Evolutionary conservation across 2,329 filamentous ascomycete species (phyloP).

Genomic region (Onygenales sp.): DNA sequence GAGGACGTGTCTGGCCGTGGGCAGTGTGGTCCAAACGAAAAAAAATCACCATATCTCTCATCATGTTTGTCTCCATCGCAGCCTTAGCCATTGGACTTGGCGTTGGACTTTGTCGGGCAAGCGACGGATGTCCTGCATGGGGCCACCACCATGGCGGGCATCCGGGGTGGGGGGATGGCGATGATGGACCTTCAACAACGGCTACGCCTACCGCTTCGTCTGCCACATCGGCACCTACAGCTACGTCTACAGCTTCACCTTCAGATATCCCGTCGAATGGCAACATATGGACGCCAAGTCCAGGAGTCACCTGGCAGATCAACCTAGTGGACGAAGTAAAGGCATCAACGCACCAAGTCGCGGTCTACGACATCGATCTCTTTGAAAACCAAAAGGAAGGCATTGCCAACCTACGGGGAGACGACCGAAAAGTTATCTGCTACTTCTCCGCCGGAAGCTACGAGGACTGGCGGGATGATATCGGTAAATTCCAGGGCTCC

Average conservation of each 20-base stretch:
- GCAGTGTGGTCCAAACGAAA: conserved; percentile 4
- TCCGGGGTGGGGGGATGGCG: conserved; percentile 2
- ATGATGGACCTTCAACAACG: conserved; percentile 15
- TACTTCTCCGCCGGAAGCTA: conserved; percentile 66
- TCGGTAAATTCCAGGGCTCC: conserved; percentile 40
- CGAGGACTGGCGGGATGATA: conserved; percentile 54
- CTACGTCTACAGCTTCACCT: not conserved
- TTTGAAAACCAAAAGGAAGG: conserved; percentile 42
- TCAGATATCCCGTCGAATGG: not conserved
- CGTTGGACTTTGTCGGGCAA: conserved; percentile 38
- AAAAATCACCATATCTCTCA: conserved; percentile 3
- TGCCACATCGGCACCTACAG: not conserved
- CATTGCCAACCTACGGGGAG: conserved; percentile 39
- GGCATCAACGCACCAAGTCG: conserved; percentile 41
- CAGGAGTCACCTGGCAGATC: conserved; percentile 53
- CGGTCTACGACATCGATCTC: conserved; percentile 53
- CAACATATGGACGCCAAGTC: conserved; percentile 44
- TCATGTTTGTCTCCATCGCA: conserved; percentile 18
- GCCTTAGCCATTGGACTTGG: conserved; percentile 45
- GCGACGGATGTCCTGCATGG: conserved; percentile 10
- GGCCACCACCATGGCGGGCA: conserved; percentile 17
- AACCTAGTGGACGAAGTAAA: conserved; percentile 37
- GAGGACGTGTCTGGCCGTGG: not conserved
- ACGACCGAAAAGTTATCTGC: conserved; percentile 57
- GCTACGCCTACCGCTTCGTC: too few relatives aligned